Base-by-base conservation (phyloP, 169 alveolate genomes). In the Cryptosporidium tyzzeri region DNA sequence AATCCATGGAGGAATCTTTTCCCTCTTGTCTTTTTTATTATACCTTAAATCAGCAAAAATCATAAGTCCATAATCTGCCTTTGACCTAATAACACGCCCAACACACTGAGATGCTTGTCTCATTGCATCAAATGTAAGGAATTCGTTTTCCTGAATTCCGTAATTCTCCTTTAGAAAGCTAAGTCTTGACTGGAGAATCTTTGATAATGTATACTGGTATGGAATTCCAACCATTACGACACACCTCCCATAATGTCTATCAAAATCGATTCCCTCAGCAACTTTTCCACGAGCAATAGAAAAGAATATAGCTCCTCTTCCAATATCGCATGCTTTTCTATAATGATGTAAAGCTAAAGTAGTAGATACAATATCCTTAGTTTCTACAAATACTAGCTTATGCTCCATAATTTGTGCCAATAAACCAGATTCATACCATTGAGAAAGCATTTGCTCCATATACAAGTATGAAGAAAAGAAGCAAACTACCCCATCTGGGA, bases 191-290 rank as follows among this genome's bases (percentile, higher is more conserved):
- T 96, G 97, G 45, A 97, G 94, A 39, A 95, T 97, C 74, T 96
- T 92, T 35, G 98, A 96, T 55, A 97, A 96, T 14, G 99, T 97
- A 94, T 95, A 97, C 93, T 95, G 99, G 93, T 95, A 97, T 3
- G 99, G 99, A 23, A 98, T 97, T 8, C 99, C 99, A 53, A 97
- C 94, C 69, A 98, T 94, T 33, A 98, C 96, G 91, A 98, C 99
- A 92, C 99, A 96, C 12, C 99, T 95, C 29, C 99, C 99, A 91
- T 97, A 98, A 91, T 98, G 99, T 2, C 98, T 96, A 71, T 97
- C 99, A 91, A 98, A 98, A 93, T 98, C 99, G 48, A 98, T 98
- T n/a, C 99, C 99, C 92, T 98, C 99, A 1, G 99, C 99, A 31
- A 98, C 99, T 92, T 98, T 97, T 0, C 99, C 99, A 70, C 99